Base-by-base conservation (phyloP, 1,284 basidiomycete species). In the Cystobasidiaceae sp. region DNA sequence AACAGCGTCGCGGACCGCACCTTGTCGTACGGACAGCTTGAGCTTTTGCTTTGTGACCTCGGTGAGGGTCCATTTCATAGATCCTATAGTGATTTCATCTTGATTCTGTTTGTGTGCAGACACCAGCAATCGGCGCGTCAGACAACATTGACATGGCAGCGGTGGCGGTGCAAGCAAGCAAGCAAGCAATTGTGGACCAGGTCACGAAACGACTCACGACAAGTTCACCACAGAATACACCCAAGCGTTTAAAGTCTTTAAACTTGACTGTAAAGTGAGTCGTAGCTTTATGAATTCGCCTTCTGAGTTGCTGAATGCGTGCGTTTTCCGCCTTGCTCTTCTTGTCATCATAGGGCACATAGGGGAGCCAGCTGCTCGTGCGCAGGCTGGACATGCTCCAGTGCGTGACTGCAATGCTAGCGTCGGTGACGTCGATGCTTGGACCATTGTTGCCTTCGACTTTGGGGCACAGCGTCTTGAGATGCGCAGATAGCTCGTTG, bases 181-280 rank as follows among this genome's bases (percentile, higher is more conserved):
- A 28, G 56, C 15, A 48, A 15, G 45, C 45, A 23, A 48, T 15
- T 41, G 4, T 19, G 21, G 7, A 44, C n/a, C 41, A 19, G 25
- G 23, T 19, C 4, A 4, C 25, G 28, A 8, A 9, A 9, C 19
- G 4, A 62, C 61, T 48, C 27, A 64, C 61, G 46, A 43, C 23
- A 1, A 55, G 28, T 37, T 64, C 44, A 28, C 41, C 15, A 27
- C 46, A 55, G 23, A 56, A 8, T 32, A 45, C 25, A 27, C 43
- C 34, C 39, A 64, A 44, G 43, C 46, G 39, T 17, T 49, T 49
- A 27, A 64, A 64, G 39, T 64, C 61, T 19, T 44, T 46, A 19
- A 64, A 64, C 52, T 64, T 64, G 51, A 56, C 33, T 5, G 23
- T 64, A 23, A 64, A 56, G 41, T 28, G 27, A 3, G 61, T 64